Conservation (phyloP, 2,329 filamentous ascomycete genomes). For the Arthroderma uncinatum region DNA sequence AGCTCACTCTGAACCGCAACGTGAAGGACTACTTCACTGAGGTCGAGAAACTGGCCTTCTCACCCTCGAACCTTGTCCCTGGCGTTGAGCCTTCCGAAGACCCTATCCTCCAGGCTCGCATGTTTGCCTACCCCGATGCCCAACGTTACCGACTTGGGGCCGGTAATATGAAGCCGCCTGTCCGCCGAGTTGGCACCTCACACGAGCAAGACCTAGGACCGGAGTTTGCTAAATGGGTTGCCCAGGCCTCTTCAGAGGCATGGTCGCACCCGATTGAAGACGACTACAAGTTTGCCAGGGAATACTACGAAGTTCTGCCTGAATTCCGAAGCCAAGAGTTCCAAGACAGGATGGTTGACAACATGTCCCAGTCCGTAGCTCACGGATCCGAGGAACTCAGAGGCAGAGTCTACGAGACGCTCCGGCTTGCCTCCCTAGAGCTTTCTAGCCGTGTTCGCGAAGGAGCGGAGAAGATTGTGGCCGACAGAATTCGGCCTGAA, state of each 20-base stretch:
- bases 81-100: conserved; percentile 53
- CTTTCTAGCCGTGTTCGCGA: conserved; percentile 1
- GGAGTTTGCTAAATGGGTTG: not conserved
- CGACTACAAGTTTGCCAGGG: conserved; percentile 6
- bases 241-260: not conserved
- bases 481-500: not conserved
- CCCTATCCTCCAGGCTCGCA: conserved; percentile 49
- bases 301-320: conserved; percentile 9
- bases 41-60: conserved; percentile 57
- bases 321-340: conserved; percentile 7
- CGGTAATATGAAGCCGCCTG: conserved; percentile 31
- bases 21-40: conserved; percentile 52
- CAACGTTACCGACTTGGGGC: conserved; percentile 31
- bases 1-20: conserved; percentile 43
- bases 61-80: conserved; percentile 52
- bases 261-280: conserved; percentile 1
- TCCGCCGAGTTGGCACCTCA: not conserved
- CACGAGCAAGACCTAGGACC: not conserved
- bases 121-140: conserved; percentile 51
- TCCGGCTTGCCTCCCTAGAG: not conserved
- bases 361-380: not conserved
- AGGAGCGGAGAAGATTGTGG: not conserved
- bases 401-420: not conserved
- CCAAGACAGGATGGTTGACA: not conserved
- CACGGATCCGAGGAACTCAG: not conserved